phyloP scores from a whole-genome alignment of 108 stramenopile genomes.

The Chaetoceros muelleri region DNA sequence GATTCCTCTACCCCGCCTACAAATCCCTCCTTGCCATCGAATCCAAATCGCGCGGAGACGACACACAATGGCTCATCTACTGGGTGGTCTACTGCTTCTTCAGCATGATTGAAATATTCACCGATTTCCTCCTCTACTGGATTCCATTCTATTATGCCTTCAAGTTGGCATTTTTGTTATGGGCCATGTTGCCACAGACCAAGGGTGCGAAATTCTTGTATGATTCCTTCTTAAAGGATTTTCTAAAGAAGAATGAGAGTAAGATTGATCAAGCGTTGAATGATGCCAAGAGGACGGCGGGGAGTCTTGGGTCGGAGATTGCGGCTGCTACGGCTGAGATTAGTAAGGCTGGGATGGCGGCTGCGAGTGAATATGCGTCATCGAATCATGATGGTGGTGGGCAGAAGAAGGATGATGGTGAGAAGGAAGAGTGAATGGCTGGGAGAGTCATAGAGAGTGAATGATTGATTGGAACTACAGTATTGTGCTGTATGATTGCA shows the following conservation, averaged over 20 bases:
- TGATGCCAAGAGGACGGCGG: conserved; percentile 41
- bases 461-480: no score
- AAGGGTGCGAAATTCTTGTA: conserved; percentile 86
- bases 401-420: conserved; percentile 15
- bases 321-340: conserved; percentile 9
- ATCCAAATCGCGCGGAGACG: conserved; percentile 60
- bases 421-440: no score
- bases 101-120: conserved; percentile 82
- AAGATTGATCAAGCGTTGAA: conserved; percentile 74
- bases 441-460: no score
- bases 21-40: conserved; percentile 85
- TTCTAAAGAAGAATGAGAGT: conserved; percentile 72
- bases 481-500: no score
- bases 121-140: conserved; percentile 78
- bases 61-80: conserved; percentile 92
- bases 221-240: conserved; percentile 76
- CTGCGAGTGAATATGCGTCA: conserved; percentile 11
- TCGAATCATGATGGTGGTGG: conserved; percentile 3
- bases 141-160: conserved; percentile 93
- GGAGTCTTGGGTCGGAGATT: conserved; percentile 9
- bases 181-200: conserved; percentile 88
- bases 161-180: conserved; percentile 90
- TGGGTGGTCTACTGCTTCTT: conserved; percentile 93
- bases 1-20: conserved; percentile 87
- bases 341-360: conserved; percentile 1